Base-by-base conservation (phyloP, 768 basidiomycete genomes). In the Lanmaoa pseudosensibilis region DNA sequence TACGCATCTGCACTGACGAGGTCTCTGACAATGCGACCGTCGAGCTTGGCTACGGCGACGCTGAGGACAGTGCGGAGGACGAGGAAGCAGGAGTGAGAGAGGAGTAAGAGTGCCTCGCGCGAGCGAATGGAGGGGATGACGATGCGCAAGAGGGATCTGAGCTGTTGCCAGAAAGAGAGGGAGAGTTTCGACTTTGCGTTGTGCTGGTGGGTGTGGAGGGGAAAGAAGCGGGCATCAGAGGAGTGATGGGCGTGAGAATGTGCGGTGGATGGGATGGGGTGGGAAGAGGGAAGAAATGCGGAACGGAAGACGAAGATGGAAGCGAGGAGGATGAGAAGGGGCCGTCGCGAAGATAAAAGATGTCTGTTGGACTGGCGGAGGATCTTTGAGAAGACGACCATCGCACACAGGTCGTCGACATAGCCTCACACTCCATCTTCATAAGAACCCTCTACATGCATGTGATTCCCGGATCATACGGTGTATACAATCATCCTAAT, bases 11-110 rank as follows among this genome's bases (percentile, higher is more conserved):
- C 94, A 45, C 85, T 90, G 41, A 93, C 94, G 57, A 98, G 74
- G 71, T 94, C 90, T 49, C 91, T 75, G 4, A 96, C 96, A 61
- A 98, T 90, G 51, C 85, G 76, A 13, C 96, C 96, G 65, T 98
- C 96, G 2, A 98, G 77, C 48, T 83, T 79, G 3, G 96, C 96
- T 0, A 96, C 95, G 7, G 83, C 83, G 5, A 98, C 84, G 63
- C 92, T 94, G 21, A 98, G 79, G 3, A 95, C 82, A 0, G 96
- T 97, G 38, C 96, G 76, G 25, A 91, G 72, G 2, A 98, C 81
- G 51, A 98, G 81, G 73, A 98, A 98, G 54, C 80, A 81, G 0
- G 92, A 92, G 72, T 98, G 95, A 0, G 87, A 70, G 8, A 82
- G 72, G 18, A 98, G 78, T 36, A 97, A 78, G 33, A 87, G 75